Percentiles rank a stretch among this genome's conserved stretches.
Conservation (phyloP, 306 rosid species). For the Amphicarpaea edgeworthii region DNA sequence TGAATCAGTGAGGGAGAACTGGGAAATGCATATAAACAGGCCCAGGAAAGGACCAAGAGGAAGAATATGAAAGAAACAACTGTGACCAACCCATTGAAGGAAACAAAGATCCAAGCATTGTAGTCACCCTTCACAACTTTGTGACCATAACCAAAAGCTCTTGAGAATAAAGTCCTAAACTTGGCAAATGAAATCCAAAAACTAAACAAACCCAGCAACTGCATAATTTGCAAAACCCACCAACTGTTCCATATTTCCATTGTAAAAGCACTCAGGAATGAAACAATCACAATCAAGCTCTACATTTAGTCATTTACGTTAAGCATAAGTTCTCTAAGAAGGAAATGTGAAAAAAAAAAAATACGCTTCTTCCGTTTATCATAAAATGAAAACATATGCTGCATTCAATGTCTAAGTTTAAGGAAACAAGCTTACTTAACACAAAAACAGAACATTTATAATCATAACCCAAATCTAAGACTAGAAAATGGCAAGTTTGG, state of each 20-base stretch:
- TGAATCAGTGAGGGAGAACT: slow-evolving; percentile 40
- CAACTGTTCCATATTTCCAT: slow-evolving; percentile 49
- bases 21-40: slow-evolving; percentile 62
- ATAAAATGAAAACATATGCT: background rate
- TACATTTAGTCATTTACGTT: background rate
- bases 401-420: slow-evolving; percentile 13
- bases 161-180: slow-evolving; percentile 51
- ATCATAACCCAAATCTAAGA: slow-evolving; percentile 34
- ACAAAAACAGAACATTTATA: slow-evolving; percentile 37
- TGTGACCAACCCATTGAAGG: slow-evolving; percentile 61
- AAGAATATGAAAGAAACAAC: slow-evolving; percentile 63
- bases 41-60: slow-evolving; percentile 57
- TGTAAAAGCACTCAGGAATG: slow-evolving; percentile 3
- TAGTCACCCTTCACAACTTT: slow-evolving; percentile 56
- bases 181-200: slow-evolving; percentile 56
- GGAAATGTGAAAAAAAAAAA: background rate
- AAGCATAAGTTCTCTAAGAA: slow-evolving; percentile 17
- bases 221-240: slow-evolving; percentile 57
- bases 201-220: slow-evolving; percentile 53
- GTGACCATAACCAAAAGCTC: slow-evolving; percentile 52
- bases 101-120: slow-evolving; percentile 52
- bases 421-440: slow-evolving; percentile 15
- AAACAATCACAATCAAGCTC: slow-evolving; percentile 1
- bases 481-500: slow-evolving; percentile 34
- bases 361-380: background rate